Evolutionary conservation across 1,139 yeast species (phyloP), one percentile per base, ranked within the genome.

Genomic region (Yamadazyma taylorii): DNA sequence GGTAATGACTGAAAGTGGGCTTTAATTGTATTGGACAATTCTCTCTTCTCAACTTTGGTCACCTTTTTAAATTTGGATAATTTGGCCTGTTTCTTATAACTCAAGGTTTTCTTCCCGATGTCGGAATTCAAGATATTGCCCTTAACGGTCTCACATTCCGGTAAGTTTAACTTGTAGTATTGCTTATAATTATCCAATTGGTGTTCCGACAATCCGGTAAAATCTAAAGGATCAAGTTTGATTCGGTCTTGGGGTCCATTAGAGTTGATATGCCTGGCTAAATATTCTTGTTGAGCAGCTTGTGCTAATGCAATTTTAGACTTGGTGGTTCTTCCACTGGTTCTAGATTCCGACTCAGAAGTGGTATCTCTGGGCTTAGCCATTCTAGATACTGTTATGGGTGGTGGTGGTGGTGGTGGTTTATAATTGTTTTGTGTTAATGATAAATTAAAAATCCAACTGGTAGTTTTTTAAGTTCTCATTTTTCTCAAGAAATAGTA

Each of bases 91-190:
- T 62, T 61, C 44, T 66, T 70, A 41, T 60, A 69, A 19, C 79
- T 67, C 39, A 58, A 62, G 0, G 94, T 79, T 52, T 79, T 76
- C 56, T 76, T 79, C 3, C 95, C 95, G 4, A 83, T 65, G 29
- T 76, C 75, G 15, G 82, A 75, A 38, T 72, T 77, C 30, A 85
- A 60, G 37, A 86, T 63, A 52, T 73, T 81, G 1, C 85, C 87
- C 42, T 76, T 73, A 42, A 77, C 61, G 2, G 85, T 73, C 49
- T 73, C 63, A 11, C 80, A 73, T 31, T 73, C 71, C 4, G 82
- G 79, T 3, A 76, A 56, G 37, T 60, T 65, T 51, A 69, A 60
- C 19, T 66, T 68, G 58, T 82, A 79, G 35, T 72, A 61, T 24
- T 62, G 63, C 41, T 78, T 69, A 62, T 86, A 87, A 41, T 71